These are phyloP conservation scores for Penicillium mononematosum DNA, from an alignment of 495 filamentous ascomycete genomes.

Conservation along the genomic window DNA sequence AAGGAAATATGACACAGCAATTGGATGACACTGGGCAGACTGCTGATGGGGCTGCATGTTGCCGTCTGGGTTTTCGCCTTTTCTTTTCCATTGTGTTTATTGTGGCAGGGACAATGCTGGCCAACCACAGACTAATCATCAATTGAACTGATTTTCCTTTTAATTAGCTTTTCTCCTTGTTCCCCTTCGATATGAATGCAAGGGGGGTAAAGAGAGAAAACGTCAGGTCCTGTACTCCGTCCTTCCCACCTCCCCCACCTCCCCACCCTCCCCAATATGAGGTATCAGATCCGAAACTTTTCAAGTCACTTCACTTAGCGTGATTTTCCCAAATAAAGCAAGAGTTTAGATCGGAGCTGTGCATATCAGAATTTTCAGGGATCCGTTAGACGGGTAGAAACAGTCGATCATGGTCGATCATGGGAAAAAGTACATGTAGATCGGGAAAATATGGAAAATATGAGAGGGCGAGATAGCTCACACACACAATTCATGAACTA, in stretches of 20 bases:
- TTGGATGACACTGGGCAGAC: not conserved
- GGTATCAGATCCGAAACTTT: conserved; percentile 15
- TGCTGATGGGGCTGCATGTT: not conserved
- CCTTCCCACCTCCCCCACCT: not conserved
- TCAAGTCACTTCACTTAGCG: not conserved
- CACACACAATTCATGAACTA: conserved; percentile 1
- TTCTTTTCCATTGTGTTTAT: not conserved
- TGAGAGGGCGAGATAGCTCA: conserved; percentile 1
- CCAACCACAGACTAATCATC: not conserved
- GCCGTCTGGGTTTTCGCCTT: not conserved
- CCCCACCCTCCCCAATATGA: conserved; percentile 19
- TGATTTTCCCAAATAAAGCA: conserved; percentile 1
- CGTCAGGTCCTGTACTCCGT: conserved; percentile 9
- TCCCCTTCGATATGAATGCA: not conserved
- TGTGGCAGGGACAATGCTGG: conserved; percentile 1
- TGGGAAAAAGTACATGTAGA: conserved; percentile 4
- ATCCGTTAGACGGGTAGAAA: conserved; percentile 21
- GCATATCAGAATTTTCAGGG: conserved; percentile 22
- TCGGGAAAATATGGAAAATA: not conserved
- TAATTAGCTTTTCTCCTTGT: conserved; percentile 4
- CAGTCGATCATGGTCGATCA: conserved; percentile 18
- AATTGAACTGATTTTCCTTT: conserved; percentile 3
- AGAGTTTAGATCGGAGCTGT: conserved; percentile 10
- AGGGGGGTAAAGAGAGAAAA: conserved; percentile 5
- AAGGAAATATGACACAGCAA: conserved; percentile 30